Base-by-base conservation (phyloP, 257 asterid species). In the Mentha longifolia region DNA sequence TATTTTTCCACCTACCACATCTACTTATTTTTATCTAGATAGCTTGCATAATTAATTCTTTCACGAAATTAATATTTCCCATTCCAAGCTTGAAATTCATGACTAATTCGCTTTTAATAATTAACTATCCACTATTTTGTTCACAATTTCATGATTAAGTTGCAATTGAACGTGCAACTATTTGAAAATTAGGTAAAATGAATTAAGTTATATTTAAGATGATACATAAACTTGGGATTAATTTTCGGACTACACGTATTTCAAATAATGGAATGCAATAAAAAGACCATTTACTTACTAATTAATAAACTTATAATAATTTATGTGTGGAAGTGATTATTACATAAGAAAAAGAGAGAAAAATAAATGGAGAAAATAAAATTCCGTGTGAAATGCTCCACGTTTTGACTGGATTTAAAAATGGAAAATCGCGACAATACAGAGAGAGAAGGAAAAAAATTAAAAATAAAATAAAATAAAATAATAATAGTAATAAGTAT, bases 371-470 rank as follows among this genome's bases (percentile, higher is more conserved):
- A 9, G 10, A 37, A 2, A 1, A 61, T 22, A 41, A 39, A 39
- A 41, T 19, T 16, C 37, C 52, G 68, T 62, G 52, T 17, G 67
- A 62, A 61, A 41, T 41, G 12, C 37, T 42, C 33, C 15, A 58
- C 12, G 20, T 11, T 42, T 42, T 43, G 56, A 63, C 68, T 12
- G 9, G 46, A 64, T 1, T 20, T 12, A 22, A 62, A 39, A 43
- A 49, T 49, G 55, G 14, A 14, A 22, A 30, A 22, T 22, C 0
- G 13, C 20, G 33, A 22, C 3, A 22, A 19, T 19, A 64, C 22
- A 6, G 6, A n/a, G 6, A n/a, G 11, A 30, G 6, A 14, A 28
- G 6, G 14, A 4, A 57, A 7, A 6, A 30, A 30, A 22, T 0
- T 22, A 22, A 22, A 0, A 22, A 22, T 22, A 22, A 22, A 22